Evolutionary conservation across 176 grass and related monocot genomes (phyloP), one percentile per base, ranked within the genome.

Genomic region (Pharus latifolius): DNA sequence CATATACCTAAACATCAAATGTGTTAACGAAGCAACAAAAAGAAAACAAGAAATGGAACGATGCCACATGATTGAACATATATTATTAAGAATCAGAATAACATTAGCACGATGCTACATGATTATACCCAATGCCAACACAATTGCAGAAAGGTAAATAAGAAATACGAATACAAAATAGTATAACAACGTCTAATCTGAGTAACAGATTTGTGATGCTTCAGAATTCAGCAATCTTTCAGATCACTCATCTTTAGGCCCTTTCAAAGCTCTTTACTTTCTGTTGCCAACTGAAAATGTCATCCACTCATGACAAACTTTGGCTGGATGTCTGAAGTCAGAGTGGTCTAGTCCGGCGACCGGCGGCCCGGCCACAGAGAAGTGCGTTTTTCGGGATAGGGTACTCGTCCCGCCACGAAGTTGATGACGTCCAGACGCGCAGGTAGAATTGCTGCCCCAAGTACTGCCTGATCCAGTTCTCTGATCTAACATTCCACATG

Each of bases 401-500:
- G 46, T 66, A 89, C 73, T 92, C 88, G 17, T 96, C 88, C 34
- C 92, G 81, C 85, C 75, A 90, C 32, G 93, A 97, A 37, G 79
- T 97, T 1, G 86, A 86, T 25, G 89, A 74, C 50, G 93, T 87
- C 68, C 90, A 92, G 15, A 89, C 88, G 0, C 88, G 92, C 42
- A 92, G 80, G 78, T 97, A 97, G 74, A 97, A 92, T 44, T 97
- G 89, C 81, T 97, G 93, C 3, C 93, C 93, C 1, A 92, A 73
- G 74, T 92, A 97, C 33, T 92, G 93, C 24, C 93, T 80, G 11
- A 79, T 77, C 93, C 89, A 97, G 84, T 69, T 78, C 48, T 97
- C 93, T 5, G 93, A 87, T 32, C 93, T 60, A 7, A 97, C 29
- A 40, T 97, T 92, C 89, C 86, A 97, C 89, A 92, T 87, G 29